Percentiles rank a stretch among this genome's conserved stretches.
Conservation (phyloP, 169 alveolate species). For the Eimeria praecox region DNA sequence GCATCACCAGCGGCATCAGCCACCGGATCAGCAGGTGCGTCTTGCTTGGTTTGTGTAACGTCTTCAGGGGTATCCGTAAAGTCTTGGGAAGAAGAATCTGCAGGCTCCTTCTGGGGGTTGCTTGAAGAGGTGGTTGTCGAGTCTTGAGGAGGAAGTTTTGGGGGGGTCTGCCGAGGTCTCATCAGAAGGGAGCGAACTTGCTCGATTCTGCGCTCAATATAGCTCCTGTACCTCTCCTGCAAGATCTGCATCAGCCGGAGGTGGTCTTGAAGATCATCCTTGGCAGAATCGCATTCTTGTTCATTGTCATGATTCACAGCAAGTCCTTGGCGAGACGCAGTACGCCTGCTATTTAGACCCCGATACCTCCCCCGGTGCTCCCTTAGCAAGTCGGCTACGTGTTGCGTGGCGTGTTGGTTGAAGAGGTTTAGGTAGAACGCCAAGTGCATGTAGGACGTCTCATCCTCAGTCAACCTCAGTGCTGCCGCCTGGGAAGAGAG, state of each 20-base stretch:
- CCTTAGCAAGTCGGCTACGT: not conserved
- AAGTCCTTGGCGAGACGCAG: not conserved
- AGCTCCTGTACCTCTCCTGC: conserved; percentile 14
- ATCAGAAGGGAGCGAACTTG: not conserved
- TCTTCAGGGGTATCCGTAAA: not conserved
- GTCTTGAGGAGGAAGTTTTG: not conserved
- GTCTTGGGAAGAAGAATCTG: not conserved
- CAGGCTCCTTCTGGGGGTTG: not conserved
- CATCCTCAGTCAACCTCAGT: not conserved
- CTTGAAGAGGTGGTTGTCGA: not conserved
- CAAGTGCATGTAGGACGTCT: not conserved
- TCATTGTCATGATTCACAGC: not conserved
- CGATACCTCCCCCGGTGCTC: not conserved
- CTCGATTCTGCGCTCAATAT: not conserved
- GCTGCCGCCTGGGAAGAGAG: not conserved
- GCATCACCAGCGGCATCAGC: not conserved
- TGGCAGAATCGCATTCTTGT: not conserved
- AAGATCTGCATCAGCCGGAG: not conserved
- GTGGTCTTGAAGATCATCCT: not conserved
- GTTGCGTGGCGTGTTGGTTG: conserved; percentile 6
- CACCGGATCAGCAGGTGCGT: not conserved
- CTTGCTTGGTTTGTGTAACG: not conserved
- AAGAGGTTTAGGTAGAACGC: not conserved
- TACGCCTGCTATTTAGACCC: not conserved
- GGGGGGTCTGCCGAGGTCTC: not conserved